Evolutionary conservation across 169 alveolate genomes (phyloP).

Genomic region (Cryptosporidium ubiquitum): DNA sequence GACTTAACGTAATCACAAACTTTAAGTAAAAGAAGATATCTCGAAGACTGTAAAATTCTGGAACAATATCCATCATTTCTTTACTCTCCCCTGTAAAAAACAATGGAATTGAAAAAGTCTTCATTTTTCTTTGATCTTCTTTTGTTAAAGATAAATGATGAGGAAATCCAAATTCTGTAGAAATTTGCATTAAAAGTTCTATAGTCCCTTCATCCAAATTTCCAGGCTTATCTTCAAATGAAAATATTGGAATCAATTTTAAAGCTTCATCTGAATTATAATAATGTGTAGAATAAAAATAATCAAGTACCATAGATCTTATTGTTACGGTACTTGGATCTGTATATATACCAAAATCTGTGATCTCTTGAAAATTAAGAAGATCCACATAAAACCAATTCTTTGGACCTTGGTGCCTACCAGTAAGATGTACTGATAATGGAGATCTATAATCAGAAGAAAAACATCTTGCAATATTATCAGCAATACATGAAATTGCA

Average conservation of each 20-base stretch:
- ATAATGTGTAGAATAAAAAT: constrained; percentile 77
- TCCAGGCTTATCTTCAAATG: constrained; percentile 58
- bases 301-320: constrained; percentile 79
- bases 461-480: constrained; percentile 75
- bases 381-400: constrained; percentile 78
- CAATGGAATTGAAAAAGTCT: constrained; percentile 21
- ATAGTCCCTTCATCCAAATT: constrained; percentile 55
- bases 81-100: constrained; percentile 37
- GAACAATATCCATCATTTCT: constrained; percentile 73
- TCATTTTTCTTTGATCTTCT: constrained; percentile 5
- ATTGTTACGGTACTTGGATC: constrained; percentile 79
- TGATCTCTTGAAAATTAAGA: constrained; percentile 77
- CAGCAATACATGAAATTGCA: constrained; percentile 79
- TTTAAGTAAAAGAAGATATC: constrained; percentile 75
- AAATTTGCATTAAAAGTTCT: constrained; percentile 35
- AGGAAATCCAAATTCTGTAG: constrained; percentile 46
- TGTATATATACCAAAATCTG: constrained; percentile 78
- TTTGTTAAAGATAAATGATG: neutral
- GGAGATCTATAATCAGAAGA: constrained; percentile 78
- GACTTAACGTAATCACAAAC: constrained; percentile 37
- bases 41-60: constrained; percentile 72
- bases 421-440: constrained; percentile 78
- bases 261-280: neutral
- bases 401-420: constrained; percentile 80
- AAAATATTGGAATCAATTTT: constrained; percentile 8